Evolutionary conservation across 768 basidiomycete genomes (phyloP), one percentile per base, ranked within the genome.

Genomic region (Holtermannia corniformis): DNA sequence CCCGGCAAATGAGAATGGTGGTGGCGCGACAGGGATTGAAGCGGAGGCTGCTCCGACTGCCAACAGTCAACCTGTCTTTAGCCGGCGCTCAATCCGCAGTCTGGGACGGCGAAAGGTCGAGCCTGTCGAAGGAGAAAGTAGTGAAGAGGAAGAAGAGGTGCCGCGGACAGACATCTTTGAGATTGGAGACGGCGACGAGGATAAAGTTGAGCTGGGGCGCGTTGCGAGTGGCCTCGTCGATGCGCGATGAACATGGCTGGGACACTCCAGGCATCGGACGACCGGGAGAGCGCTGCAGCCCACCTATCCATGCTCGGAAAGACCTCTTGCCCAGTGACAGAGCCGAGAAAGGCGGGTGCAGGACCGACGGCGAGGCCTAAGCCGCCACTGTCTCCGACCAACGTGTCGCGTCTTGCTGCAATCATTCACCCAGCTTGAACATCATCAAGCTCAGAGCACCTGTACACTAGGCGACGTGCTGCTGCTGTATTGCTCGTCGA

Each of bases 291-390:
- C n/a, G 20, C 20, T 16, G 20, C 13, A 2, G 20, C 12, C 49
- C 51, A 5, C 28, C 42, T n/a, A 40, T 23, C 42, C 50, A n/a
- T n/a, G n/a, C n/a, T n/a, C n/a, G n/a, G n/a, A n/a, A n/a, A n/a
- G n/a, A n/a, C n/a, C n/a, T n/a, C n/a, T n/a, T n/a, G n/a, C n/a
- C n/a, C n/a, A n/a, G n/a, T n/a, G n/a, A n/a, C n/a, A n/a, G 46
- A 26, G 10, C 28, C 28, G 19, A 21, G 53, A 23, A 2, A 22
- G 24, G 12, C 41, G 40, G 25, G 26, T 20, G 55, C 50, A 11
- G 1, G 57, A 27, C n/a, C 52, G n/a, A 54, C 57, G 13, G 44
- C 42, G 25, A 45, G 45, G 22, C 21, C 21, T 13, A 12, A 12
- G 12, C 44, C 44, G 12, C 44, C 11, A 13, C 44, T 45, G n/a